Evolutionary conservation across 208 protist species (phyloP).

Genomic region (Trichomonas tenax): DNA sequence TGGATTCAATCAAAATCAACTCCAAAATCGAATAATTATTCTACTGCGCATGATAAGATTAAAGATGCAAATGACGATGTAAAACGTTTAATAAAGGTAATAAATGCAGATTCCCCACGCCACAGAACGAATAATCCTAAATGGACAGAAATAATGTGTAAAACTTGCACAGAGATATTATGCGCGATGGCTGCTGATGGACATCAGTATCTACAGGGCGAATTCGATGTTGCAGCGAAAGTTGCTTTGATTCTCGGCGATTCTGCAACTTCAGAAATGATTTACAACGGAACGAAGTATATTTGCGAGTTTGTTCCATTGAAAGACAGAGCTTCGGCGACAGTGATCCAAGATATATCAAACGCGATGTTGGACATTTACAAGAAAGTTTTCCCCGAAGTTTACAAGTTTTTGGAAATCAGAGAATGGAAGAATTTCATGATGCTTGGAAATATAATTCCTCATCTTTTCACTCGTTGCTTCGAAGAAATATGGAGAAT

Average conservation of each 20-base stretch:
- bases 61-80: not conserved
- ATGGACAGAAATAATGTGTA: not conserved
- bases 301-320: not conserved
- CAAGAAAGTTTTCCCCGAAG: not conserved
- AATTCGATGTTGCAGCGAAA: not conserved
- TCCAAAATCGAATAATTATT: not conserved
- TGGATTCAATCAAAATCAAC: not conserved
- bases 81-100: not conserved
- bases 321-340: not conserved
- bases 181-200: not conserved
- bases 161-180: not conserved
- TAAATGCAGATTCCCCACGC: not conserved
- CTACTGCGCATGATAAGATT: not conserved
- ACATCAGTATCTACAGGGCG: not conserved
- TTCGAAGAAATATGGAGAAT: not conserved
- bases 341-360: not conserved
- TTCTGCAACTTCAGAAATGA: not conserved
- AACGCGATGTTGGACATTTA: not conserved
- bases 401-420: not conserved
- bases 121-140: not conserved
- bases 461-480: not conserved
- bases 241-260: not conserved
- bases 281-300: not conserved
- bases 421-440: not conserved
- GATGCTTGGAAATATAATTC: not conserved